Evolutionary conservation across 148 eudicot genomes (phyloP).

Genomic region (Camellia sinensis): DNA sequence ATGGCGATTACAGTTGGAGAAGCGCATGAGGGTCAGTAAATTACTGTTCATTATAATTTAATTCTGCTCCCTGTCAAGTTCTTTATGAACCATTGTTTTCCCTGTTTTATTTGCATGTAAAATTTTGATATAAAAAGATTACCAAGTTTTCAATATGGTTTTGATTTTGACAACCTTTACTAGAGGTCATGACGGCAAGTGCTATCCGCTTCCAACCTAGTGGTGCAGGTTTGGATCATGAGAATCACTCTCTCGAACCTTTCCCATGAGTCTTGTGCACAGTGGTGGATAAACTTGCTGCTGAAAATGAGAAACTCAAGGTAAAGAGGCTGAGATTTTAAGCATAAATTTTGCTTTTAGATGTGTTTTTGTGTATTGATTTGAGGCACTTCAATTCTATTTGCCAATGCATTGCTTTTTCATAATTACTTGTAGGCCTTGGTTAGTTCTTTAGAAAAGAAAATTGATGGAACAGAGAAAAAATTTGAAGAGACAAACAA

Average conservation of each 20-base stretch:
- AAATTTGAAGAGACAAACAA: conserved; percentile 87
- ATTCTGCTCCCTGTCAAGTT: neutral
- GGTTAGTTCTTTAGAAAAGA: conserved; percentile 77
- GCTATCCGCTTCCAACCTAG: too few species aligned
- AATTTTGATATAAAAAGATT: neutral
- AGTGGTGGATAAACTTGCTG: conserved; percentile 62
- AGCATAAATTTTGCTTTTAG: conserved; percentile 6
- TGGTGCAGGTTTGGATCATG: too few species aligned
- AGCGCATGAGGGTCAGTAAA: conserved; percentile 85
- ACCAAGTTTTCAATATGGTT: neutral
- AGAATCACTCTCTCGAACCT: too few species aligned
- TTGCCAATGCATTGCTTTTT: conserved; percentile 8
- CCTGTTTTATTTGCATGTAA: neutral
- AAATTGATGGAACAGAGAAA: conserved; percentile 86
- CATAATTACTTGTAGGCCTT: conserved; percentile 47
- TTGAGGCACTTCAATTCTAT: neutral
- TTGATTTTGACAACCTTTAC: neutral
- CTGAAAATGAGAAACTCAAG: conserved; percentile 92
- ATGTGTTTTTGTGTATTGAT: neutral
- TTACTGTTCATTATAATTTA: neutral
- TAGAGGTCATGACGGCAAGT: too few species aligned
- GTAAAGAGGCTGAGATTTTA: conserved; percentile 31
- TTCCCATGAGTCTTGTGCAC: neutral
- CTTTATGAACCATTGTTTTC: neutral
- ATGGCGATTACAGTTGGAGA: conserved; percentile 96